Evolutionary conservation across 306 rosid species (phyloP).

Genomic region (Gillenia trifoliata): DNA sequence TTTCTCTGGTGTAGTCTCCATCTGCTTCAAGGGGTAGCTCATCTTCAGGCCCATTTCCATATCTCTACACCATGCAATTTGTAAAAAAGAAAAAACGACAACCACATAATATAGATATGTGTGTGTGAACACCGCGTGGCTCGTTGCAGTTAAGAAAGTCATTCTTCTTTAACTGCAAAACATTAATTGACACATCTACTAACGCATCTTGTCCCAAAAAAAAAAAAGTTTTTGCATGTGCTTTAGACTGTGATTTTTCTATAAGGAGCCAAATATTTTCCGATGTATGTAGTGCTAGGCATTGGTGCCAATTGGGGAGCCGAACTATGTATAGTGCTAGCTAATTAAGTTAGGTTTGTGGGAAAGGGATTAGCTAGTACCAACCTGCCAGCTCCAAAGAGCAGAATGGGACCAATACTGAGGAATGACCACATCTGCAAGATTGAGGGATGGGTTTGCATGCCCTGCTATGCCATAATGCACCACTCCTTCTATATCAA

Average conservation of each 20-base stretch:
- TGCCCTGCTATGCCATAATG: slow-evolving; percentile 66
- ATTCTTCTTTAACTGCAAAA: background rate
- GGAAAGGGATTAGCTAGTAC: background rate
- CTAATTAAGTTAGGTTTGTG: background rate
- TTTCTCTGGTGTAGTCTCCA: slow-evolving; percentile 39
- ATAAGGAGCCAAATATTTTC: background rate
- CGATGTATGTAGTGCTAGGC: too few species aligned
- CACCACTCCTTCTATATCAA: slow-evolving; percentile 50
- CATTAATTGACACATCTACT: background rate
- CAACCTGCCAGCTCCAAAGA: slow-evolving; percentile 73
- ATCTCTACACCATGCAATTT: slow-evolving; percentile 29
- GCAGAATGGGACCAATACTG: slow-evolving; percentile 49
- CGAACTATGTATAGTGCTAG: too few species aligned
- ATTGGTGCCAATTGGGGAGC: too few species aligned
- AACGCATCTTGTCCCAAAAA: too few species aligned
- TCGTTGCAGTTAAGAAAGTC: too few species aligned
- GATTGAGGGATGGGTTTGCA: slow-evolving; percentile 51
- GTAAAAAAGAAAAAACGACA: background rate
- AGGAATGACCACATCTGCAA: slow-evolving; percentile 66
- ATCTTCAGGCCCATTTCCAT: slow-evolving; percentile 39
- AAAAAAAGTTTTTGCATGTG: too few species aligned
- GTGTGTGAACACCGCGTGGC: too few species aligned
- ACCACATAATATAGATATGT: background rate
- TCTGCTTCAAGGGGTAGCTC: slow-evolving; percentile 34
- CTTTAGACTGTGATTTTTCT: too few species aligned